Evolutionary conservation across 2,329 filamentous ascomycete genomes (phyloP).

Genomic region (Whalleya microplaca): DNA sequence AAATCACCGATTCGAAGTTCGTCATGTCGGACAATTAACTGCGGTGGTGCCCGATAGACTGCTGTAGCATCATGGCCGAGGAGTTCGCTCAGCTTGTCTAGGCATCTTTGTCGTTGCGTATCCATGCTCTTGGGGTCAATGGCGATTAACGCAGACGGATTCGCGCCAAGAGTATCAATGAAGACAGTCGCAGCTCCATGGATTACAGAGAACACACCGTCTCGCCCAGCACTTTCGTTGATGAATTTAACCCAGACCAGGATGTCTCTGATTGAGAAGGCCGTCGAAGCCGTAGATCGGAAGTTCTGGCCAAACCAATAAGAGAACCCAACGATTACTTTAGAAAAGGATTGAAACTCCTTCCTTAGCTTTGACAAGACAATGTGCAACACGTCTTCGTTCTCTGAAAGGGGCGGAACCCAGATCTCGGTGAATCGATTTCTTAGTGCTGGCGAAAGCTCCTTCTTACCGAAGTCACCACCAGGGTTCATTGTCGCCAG

Average conservation of each 20-base stretch:
- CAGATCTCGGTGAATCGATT: slow-evolving; percentile 99
- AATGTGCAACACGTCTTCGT: slow-evolving; percentile 86
- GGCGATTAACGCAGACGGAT: slow-evolving; percentile 85
- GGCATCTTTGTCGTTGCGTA: slow-evolving; percentile 71
- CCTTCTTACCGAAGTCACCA: slow-evolving; percentile 97
- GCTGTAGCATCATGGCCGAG: slow-evolving; percentile 63
- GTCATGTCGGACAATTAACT: slow-evolving; percentile 57
- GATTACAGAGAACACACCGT: slow-evolving; percentile 56
- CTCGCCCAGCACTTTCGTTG: slow-evolving; percentile 63
- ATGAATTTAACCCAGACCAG: slow-evolving; percentile 93
- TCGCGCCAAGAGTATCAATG: slow-evolving; percentile 92
- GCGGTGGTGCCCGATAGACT: slow-evolving; percentile 67
- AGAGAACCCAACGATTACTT: slow-evolving; percentile 80
- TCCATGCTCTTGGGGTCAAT: slow-evolving; percentile 71
- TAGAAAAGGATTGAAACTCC: slow-evolving; percentile 60
- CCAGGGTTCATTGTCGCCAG: slow-evolving; percentile 99
- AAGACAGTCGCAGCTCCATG: slow-evolving; percentile 96
- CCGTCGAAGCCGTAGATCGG: slow-evolving; percentile 72
- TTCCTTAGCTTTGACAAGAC: slow-evolving; percentile 73
- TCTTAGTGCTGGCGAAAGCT: slow-evolving; percentile 89
- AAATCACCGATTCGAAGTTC: slow-evolving; percentile 76
- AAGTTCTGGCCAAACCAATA: slow-evolving; percentile 90
- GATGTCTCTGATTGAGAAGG: slow-evolving; percentile 89
- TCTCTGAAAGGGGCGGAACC: slow-evolving; percentile 86
- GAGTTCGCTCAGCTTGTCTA: slow-evolving; percentile 71